Evolutionary conservation across 495 filamentous ascomycete genomes (phyloP).

Genomic region (Penicillium tannophilum): DNA sequence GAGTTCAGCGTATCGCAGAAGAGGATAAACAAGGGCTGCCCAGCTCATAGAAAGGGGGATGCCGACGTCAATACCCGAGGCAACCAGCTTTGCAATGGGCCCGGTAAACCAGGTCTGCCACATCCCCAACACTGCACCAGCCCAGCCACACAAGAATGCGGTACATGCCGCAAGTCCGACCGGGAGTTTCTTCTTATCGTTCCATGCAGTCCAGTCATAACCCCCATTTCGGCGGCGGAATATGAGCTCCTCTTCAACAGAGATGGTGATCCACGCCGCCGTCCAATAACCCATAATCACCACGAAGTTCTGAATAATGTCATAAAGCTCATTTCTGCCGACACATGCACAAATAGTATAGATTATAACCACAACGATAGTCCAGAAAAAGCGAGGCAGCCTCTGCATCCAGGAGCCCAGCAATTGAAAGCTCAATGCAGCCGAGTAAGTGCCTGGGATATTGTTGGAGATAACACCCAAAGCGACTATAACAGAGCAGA

Average conservation of each 20-base stretch:
- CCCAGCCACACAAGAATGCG: slow-evolving; percentile 60
- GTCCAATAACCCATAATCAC: slow-evolving; percentile 66
- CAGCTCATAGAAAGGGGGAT: slow-evolving; percentile 23
- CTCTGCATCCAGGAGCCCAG: slow-evolving; percentile 44
- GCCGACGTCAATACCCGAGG: slow-evolving; percentile 59
- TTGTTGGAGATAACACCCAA: slow-evolving; percentile 64
- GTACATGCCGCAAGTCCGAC: slow-evolving; percentile 55
- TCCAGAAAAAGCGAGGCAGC: slow-evolving; percentile 57
- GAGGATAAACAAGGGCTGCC: slow-evolving; percentile 4
- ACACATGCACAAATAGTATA: slow-evolving; percentile 56
- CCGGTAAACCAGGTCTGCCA: slow-evolving; percentile 43
- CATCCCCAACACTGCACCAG: slow-evolving; percentile 61
- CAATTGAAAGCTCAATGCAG: slow-evolving; percentile 59
- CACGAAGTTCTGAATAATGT: slow-evolving; percentile 62
- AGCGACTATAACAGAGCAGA: slow-evolving; percentile 61
- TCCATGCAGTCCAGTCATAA: slow-evolving; percentile 58
- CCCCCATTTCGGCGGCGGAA: slow-evolving; percentile 46
- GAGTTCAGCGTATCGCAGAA: neutral
- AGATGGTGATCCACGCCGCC: slow-evolving; percentile 55
- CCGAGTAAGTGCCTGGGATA: slow-evolving; percentile 60
- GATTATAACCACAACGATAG: slow-evolving; percentile 49
- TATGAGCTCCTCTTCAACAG: slow-evolving; percentile 55
- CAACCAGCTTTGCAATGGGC: slow-evolving; percentile 56
- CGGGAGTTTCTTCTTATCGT: slow-evolving; percentile 50
- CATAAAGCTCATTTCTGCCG: slow-evolving; percentile 51